These are phyloP conservation scores for Leishmania aethiopica DNA, from an alignment of 208 protist species.

Conservation along the genomic window DNA sequence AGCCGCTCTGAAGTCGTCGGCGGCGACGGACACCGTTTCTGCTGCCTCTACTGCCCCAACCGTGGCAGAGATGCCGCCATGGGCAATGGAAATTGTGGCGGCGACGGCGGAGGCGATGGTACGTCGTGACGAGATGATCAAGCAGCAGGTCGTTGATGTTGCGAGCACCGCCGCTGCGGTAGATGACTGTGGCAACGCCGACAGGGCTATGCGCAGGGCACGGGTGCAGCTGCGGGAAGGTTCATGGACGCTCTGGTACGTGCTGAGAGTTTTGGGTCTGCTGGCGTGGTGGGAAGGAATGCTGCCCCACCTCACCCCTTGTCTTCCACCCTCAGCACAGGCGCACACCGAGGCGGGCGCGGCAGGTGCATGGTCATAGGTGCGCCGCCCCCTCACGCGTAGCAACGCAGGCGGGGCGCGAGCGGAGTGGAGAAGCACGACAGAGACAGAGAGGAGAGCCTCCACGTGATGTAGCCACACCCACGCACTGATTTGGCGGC, in stretches of 20 bases:
- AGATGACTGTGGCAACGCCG: neutral
- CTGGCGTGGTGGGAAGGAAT: slow-evolving; percentile 16
- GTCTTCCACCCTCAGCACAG: neutral
- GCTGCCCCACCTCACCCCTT: neutral
- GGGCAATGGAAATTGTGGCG: neutral
- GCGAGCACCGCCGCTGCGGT: neutral
- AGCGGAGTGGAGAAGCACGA: neutral
- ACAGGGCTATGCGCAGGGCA: neutral
- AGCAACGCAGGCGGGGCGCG: neutral
- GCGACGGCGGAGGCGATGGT: neutral
- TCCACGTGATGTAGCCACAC: neutral
- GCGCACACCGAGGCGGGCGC: neutral
- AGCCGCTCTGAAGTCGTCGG: neutral
- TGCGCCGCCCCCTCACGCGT: neutral
- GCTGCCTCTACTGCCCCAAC: neutral
- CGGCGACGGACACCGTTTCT: neutral
- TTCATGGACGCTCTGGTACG: slow-evolving; percentile 21
- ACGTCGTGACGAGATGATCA: neutral
- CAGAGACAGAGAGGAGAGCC: neutral
- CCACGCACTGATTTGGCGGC: neutral
- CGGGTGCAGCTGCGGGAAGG: slow-evolving; percentile 16
- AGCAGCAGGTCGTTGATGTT: neutral
- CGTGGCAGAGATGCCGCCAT: neutral
- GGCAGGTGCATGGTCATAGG: neutral
- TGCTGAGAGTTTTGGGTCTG: slow-evolving; percentile 23